These are phyloP conservation scores for Fusarium transvaalense DNA, from an alignment of 2,329 filamentous ascomycete species.

Conservation along the genomic window DNA sequence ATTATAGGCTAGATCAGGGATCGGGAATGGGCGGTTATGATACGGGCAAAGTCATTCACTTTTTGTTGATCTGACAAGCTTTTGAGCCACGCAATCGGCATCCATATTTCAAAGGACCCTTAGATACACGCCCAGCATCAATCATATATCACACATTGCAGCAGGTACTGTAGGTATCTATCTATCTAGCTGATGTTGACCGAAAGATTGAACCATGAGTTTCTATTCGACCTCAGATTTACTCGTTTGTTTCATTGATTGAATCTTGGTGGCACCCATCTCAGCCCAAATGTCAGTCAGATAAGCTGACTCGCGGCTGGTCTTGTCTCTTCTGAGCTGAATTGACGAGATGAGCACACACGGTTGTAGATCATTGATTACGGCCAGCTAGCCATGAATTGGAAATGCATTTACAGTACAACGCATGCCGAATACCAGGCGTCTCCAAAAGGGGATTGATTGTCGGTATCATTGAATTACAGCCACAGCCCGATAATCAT, in stretches of 20 bases:
- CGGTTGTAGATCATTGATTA: constrained; percentile 1
- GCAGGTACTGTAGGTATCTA: not conserved
- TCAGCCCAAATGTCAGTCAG: constrained; percentile 24
- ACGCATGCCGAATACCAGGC: not conserved
- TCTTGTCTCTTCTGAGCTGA: constrained; percentile 34
- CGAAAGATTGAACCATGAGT: constrained; percentile 21
- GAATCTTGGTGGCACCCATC: constrained; percentile 7
- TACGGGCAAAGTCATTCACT: not conserved
- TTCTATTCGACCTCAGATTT: not conserved
- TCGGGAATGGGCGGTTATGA: constrained; percentile 28
- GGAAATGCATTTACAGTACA: not conserved
- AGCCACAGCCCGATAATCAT: constrained; percentile 19
- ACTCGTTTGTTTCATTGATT: not conserved
- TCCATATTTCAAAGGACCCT: not conserved
- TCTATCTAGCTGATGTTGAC: constrained; percentile 17
- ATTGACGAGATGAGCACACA: constrained; percentile 8
- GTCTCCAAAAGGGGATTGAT: constrained; percentile 7
- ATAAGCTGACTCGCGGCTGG: constrained; percentile 46
- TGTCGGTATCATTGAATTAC: not conserved
- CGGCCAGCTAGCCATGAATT: constrained; percentile 14
- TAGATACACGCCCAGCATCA: constrained; percentile 15
- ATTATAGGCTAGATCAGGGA: constrained; percentile 27
- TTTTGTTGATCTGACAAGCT: constrained; percentile 6
- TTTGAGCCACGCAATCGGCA: constrained; percentile 7
- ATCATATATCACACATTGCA: constrained; percentile 16